Conservation (phyloP, 331 rosid genomes). For the Quercus tomentella region DNA sequence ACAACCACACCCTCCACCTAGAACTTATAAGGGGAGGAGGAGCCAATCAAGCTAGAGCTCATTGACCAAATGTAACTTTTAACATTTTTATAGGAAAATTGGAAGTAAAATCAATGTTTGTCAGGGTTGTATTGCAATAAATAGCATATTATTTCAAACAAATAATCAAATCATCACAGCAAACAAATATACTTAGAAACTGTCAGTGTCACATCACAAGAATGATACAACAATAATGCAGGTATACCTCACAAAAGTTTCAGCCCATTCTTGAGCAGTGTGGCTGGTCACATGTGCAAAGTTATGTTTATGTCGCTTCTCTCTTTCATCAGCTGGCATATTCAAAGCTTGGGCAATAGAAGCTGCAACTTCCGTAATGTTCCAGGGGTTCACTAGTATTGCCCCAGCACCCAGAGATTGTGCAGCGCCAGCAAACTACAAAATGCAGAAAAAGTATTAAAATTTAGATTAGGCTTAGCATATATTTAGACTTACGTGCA, state of each 20-base stretch:
- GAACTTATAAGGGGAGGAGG: too few species aligned
- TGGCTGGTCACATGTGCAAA: constrained; percentile 72
- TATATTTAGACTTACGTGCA: too few species aligned
- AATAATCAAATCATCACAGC: not conserved
- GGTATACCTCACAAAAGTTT: constrained; percentile 86
- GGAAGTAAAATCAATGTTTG: not conserved
- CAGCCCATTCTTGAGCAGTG: constrained; percentile 99
- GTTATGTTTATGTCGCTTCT: constrained; percentile 81
- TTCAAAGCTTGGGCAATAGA: constrained; percentile 75
- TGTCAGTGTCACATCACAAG: not conserved
- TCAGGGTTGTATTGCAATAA: not conserved
- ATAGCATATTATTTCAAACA: not conserved
- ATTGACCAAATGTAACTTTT: not conserved
- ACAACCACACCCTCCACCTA: too few species aligned
- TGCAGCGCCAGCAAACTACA: constrained; percentile 99
- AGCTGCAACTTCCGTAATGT: constrained; percentile 76
- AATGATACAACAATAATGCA: not conserved
- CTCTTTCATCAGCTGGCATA: constrained; percentile 69
- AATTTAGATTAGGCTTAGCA: not conserved
- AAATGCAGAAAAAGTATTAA: constrained; percentile 15
- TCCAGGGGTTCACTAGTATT: constrained; percentile 93
- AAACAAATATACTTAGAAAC: not conserved
- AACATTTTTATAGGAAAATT: not conserved
- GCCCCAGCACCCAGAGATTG: constrained; percentile 99
- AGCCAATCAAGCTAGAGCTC: too few species aligned